Percentiles rank a stretch among this genome's conserved stretches.
Evolutionary conservation across 164 flowering plant genomes (phyloP).

Genomic region (Macadamia integrifolia): DNA sequence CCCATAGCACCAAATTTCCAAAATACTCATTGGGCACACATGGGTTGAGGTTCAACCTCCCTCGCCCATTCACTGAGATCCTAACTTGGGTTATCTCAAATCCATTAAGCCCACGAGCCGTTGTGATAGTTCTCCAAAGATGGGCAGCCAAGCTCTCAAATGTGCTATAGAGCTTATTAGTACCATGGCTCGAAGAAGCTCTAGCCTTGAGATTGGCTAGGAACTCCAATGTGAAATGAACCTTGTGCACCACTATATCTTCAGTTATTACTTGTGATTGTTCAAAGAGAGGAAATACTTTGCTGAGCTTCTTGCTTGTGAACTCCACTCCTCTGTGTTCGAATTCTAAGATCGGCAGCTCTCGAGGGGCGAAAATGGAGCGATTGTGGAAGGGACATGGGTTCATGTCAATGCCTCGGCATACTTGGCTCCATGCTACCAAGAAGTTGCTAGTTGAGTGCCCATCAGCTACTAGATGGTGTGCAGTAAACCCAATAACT

Average conservation of each 20-base stretch:
- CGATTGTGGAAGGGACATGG: constrained; percentile 22
- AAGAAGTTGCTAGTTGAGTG: constrained; percentile 26
- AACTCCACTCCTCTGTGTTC: constrained; percentile 28
- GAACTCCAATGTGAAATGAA: constrained; percentile 15
- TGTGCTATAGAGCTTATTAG: constrained; percentile 20
- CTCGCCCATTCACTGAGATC: constrained; percentile 30
- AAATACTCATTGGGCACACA: constrained; percentile 19
- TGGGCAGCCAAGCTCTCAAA: constrained; percentile 32
- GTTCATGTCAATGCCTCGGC: constrained; percentile 19
- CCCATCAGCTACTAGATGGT: constrained; percentile 33
- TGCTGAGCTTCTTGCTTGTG: background rate
- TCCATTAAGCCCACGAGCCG: constrained; percentile 15
- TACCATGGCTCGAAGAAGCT: constrained; percentile 9
- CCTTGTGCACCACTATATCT: constrained; percentile 16
- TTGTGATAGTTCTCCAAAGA: constrained; percentile 29
- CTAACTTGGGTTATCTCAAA: constrained; percentile 18
- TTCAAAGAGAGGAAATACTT: background rate
- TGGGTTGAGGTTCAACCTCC: constrained; percentile 23
- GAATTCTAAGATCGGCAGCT: constrained; percentile 21
- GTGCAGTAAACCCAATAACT: constrained; percentile 25
- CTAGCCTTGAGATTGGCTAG: constrained; percentile 18
- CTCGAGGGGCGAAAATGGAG: constrained; percentile 24
- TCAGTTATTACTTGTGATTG: background rate
- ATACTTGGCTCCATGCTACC: constrained; percentile 29
- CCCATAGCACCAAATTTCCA: constrained; percentile 37